Evolutionary conservation across 805 yeast species (phyloP), one percentile per base, ranked within the genome.

Genomic region (Yamadazyma scolyti): DNA sequence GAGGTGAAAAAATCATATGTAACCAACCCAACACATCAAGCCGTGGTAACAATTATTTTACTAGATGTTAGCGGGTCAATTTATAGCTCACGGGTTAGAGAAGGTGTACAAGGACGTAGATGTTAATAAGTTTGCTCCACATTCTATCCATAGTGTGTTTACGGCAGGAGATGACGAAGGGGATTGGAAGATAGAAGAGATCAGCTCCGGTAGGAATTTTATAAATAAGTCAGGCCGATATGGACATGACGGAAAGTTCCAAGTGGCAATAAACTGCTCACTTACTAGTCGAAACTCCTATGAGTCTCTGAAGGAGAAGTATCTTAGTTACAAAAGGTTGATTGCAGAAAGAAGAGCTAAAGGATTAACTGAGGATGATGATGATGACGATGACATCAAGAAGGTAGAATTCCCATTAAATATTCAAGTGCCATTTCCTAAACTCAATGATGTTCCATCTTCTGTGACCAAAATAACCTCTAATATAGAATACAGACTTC

Each of bases 131-230:
- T 33, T 21, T 18, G 14, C 20, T 3, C 42, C 42, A 54, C 68
- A 14, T 42, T 60, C 33, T 59, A 60, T 41, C 49, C 67, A 9
- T 50, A n/a, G n/a, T n/a, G n/a, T n/a, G n/a, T n/a, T n/a, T n/a
- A n/a, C n/a, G n/a, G n/a, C n/a, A n/a, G n/a, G n/a, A n/a, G n/a
- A n/a, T n/a, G n/a, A n/a, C n/a, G n/a, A n/a, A n/a, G n/a, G n/a
- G n/a, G 20, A 27, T 5, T 33, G 36, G 36, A 6, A 49, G 22
- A 57, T 58, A 8, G 58, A 58, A 9, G 41, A 37, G 12, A 48
- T 55, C 5, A 54, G 61, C 31, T 52, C 53, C 33, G 71, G 71
- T 1, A 58, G 51, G 16, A 61, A 41, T 30, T 65, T 65, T 36
- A 50, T 55, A 30, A 61, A 55, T 36, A 45, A 68, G 14, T 41